These are phyloP conservation scores for Globisporangium heterothallicum DNA, from an alignment of 352 stramenopile genomes.

Conservation along the genomic window DNA sequence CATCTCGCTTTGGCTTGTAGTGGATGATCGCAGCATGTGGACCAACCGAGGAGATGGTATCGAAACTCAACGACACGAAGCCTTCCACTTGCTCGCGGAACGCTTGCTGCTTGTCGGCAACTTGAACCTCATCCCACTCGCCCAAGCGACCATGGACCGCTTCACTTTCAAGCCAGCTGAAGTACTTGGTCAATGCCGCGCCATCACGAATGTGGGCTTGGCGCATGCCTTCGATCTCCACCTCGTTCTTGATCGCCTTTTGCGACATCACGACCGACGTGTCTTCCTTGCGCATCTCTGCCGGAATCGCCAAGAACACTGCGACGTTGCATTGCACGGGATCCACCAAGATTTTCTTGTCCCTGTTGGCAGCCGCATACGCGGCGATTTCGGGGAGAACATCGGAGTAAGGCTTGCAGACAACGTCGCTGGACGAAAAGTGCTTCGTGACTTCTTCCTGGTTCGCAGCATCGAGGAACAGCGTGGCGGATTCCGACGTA, in stretches of 20 bases:
- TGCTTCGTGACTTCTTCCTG: constrained; percentile 50
- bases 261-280: constrained; percentile 77
- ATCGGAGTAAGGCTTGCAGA: constrained; percentile 57
- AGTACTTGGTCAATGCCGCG: constrained; percentile 92
- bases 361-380: constrained; percentile 40
- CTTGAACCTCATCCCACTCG: constrained; percentile 72
- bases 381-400: constrained; percentile 40
- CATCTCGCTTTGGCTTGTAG: constrained; percentile 82
- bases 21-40: constrained; percentile 97
- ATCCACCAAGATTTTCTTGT: constrained; percentile 69
- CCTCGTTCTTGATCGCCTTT: constrained; percentile 92
- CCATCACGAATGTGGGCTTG: constrained; percentile 94
- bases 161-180: constrained; percentile 89
- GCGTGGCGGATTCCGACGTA: constrained; percentile 75
- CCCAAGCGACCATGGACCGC: constrained; percentile 46
- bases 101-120: constrained; percentile 89
- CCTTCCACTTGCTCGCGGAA: constrained; percentile 81
- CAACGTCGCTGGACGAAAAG: constrained; percentile 40
- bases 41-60: constrained; percentile 96
- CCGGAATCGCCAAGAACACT: constrained; percentile 72
- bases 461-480: constrained; percentile 91
- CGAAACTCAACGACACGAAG: constrained; percentile 94
- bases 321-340: constrained; percentile 82
- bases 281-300: constrained; percentile 64
- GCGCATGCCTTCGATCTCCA: constrained; percentile 95